Evolutionary conservation across 2,329 filamentous ascomycete genomes (phyloP), one percentile per base, ranked within the genome.

Genomic region (Cytospora schulzeri): DNA sequence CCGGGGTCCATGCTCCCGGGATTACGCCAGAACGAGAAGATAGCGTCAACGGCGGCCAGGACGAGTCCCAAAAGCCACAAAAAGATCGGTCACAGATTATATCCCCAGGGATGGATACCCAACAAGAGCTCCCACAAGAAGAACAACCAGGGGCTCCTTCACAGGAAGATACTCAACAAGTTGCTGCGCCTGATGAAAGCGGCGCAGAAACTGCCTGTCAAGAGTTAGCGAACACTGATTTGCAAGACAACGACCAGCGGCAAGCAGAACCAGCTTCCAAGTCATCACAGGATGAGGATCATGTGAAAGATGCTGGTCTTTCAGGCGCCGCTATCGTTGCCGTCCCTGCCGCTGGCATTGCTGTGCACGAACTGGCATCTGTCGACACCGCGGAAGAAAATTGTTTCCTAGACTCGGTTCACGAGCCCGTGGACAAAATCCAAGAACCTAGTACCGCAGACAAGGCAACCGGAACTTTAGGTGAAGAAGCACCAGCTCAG

Each of bases 371-470:
- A 22, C 17, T 61, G n/a, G 5, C 28, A 17, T 53, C 50, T 17
- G 28, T 26, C 19, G 22, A 31, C 14, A 50, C 48, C 6, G 35
- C 31, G 6, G 41, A 48, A 3, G 45, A 22, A 24, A 28, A 24
- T 9, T 14, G 38, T n/a, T 8, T 28, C n/a, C 8, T 38, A 45
- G 38, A 57, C 11, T 19, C 12, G 17, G 14, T 28, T 14, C 26
- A 29, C n/a, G 52, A 38, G 14, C 4, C 61, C n/a, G 22, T 41
- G 31, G 55, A 54, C 26, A 41, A 66, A 1, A 4, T 24, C 12
- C 54, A 59, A 17, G 35, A 50, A 14, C 48, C 65, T 15, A 45
- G 8, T 11, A 59, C 41, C 19, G 54, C 62, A 57, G 55, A 53
- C 14, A 52, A 59, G 55, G 54, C 26, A 29, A 56, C 31, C 48